phyloP scores from a whole-genome alignment of 179 eudicot genomes.

The Corrigiola litoralis region DNA sequence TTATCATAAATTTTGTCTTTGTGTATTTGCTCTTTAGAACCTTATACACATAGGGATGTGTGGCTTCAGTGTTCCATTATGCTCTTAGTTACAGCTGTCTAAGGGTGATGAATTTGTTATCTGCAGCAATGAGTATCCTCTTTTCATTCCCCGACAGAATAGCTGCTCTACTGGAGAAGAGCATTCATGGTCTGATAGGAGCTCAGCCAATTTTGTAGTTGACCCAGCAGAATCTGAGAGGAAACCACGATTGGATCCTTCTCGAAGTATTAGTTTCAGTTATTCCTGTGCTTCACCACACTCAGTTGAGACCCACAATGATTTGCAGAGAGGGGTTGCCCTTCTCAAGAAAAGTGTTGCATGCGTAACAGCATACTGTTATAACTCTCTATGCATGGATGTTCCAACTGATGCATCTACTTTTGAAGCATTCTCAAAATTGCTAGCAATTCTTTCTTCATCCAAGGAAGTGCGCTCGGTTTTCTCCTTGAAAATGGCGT shows the following conservation, averaged over 20 bases:
- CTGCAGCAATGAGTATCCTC: conserved; percentile 87
- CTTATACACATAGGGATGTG: not conserved
- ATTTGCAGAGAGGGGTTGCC: conserved; percentile 95
- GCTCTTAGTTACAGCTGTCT: not conserved
- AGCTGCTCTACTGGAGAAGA: conserved; percentile 77
- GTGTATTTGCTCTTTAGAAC: not conserved
- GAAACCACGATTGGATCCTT: conserved; percentile 65
- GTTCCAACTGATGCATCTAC: conserved; percentile 84
- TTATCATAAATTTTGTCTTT: not conserved
- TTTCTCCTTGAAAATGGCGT: conserved; percentile 66
- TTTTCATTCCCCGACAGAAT: conserved; percentile 87
- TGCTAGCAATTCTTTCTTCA: conserved; percentile 88
- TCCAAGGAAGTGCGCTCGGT: conserved; percentile 87
- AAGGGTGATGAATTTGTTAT: conserved; percentile 7
- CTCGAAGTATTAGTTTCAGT: conserved; percentile 72
- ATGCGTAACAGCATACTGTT: conserved; percentile 86
- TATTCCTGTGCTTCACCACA: conserved; percentile 80
- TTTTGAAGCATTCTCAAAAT: conserved; percentile 88
- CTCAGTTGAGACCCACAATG: conserved; percentile 74
- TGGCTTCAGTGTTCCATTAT: not conserved
- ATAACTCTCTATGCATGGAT: conserved; percentile 76
- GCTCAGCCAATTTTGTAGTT: conserved; percentile 85
- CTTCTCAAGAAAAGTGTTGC: conserved; percentile 99
- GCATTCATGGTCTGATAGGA: conserved; percentile 87
- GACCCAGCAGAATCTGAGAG: conserved; percentile 72